phyloP scores from a whole-genome alignment of 1,284 basidiomycete genomes.

The Naganishia cerealis region DNA sequence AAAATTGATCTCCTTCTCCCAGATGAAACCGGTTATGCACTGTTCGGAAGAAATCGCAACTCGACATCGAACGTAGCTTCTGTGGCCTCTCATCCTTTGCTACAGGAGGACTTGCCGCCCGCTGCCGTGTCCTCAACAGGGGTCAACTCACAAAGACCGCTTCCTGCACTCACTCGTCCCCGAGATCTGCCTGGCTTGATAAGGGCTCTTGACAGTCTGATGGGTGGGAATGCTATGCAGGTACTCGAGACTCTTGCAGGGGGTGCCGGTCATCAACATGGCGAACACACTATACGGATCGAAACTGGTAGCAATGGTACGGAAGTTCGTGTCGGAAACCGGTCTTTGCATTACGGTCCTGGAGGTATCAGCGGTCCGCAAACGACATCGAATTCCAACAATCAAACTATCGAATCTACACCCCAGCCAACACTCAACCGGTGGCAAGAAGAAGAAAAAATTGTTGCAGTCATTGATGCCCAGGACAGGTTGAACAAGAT shows the following conservation, averaged over 20 bases:
- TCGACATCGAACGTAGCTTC: constrained; percentile 18
- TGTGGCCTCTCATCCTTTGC: constrained; percentile 30
- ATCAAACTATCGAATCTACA: constrained; percentile 52
- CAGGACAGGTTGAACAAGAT: constrained; percentile 68
- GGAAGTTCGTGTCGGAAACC: constrained; percentile 25
- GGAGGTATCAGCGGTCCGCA: constrained; percentile 2
- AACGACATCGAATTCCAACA: neutral
- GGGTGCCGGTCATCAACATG: constrained; percentile 24
- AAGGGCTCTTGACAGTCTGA: constrained; percentile 35
- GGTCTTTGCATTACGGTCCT: constrained; percentile 19
- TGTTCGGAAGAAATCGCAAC: constrained; percentile 23
- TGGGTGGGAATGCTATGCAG: constrained; percentile 36
- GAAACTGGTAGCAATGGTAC: constrained; percentile 23
- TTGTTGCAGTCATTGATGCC: constrained; percentile 72
- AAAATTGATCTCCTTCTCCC: neutral
- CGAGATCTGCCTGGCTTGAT: constrained; percentile 33
- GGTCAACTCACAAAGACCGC: neutral
- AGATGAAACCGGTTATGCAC: constrained; percentile 22
- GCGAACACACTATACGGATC: constrained; percentile 31
- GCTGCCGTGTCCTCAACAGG: neutral
- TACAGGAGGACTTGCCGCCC: constrained; percentile 25
- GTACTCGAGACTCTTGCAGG: constrained; percentile 36
- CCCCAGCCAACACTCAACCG: constrained; percentile 81
- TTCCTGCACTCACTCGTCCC: constrained; percentile 1
- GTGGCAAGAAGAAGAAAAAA: constrained; percentile 85